Evolutionary conservation across 495 filamentous ascomycete species (phyloP).

Genomic region (Aspergillus affinis): DNA sequence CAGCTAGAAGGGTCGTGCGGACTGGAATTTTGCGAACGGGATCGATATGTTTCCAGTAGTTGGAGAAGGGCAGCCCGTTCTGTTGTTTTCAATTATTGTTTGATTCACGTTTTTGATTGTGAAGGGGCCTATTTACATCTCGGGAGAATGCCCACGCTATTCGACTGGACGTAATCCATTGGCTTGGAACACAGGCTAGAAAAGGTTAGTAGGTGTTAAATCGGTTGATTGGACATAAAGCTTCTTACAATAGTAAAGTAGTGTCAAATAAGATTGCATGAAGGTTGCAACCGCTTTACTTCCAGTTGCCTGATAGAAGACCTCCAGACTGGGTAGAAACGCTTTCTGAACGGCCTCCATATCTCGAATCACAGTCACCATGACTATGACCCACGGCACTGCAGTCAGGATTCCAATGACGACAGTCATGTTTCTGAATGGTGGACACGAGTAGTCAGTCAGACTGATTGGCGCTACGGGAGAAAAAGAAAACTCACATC

Average conservation of each 20-base stretch:
- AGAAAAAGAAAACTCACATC: slow-evolving; percentile 17
- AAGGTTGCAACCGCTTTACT: slow-evolving; percentile 25
- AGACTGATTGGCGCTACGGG: not conserved
- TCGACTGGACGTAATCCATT: slow-evolving; percentile 27
- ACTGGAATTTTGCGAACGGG: slow-evolving; percentile 17
- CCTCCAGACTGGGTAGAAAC: slow-evolving; percentile 26
- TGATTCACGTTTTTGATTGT: not conserved
- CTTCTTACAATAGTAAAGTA: slow-evolving; percentile 33
- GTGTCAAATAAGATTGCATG: slow-evolving; percentile 27
- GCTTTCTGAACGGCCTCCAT: slow-evolving; percentile 30
- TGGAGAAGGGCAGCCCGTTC: slow-evolving; percentile 27
- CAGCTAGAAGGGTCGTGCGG: slow-evolving; percentile 23
- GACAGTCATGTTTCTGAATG: slow-evolving; percentile 22
- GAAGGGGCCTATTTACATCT: slow-evolving; percentile 18
- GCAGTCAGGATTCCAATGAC: slow-evolving; percentile 27
- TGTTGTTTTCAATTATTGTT: not conserved
- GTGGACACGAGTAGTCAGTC: not conserved
- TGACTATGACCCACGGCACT: slow-evolving; percentile 28
- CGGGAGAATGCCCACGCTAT: slow-evolving; percentile 26
- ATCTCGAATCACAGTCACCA: slow-evolving; percentile 29
- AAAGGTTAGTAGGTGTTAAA: slow-evolving; percentile 6
- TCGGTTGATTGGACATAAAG: slow-evolving; percentile 2
- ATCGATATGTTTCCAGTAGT: slow-evolving; percentile 17
- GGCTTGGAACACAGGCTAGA: slow-evolving; percentile 15
- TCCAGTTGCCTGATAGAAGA: slow-evolving; percentile 32